Evolutionary conservation across 1,284 basidiomycete species (phyloP), one percentile per base, ranked within the genome.

Genomic region (Ceratobasidium sp.): DNA sequence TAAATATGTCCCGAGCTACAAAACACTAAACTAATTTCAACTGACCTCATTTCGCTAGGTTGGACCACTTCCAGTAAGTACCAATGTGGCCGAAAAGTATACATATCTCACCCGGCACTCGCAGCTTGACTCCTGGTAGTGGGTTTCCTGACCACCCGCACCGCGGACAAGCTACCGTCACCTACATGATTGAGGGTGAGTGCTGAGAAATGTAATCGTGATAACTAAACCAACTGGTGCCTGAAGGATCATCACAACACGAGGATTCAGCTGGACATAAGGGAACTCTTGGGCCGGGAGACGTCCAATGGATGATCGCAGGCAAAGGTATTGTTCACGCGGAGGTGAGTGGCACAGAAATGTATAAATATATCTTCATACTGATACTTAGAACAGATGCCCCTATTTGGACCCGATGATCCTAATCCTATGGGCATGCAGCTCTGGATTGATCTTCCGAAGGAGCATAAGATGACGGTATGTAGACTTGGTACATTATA

Each of bases 281-380:
- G 71, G 83, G 77, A 1, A 76, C 74, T 8, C 92, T 98, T 74
- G 88, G 88, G 53, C 82, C 90, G 3, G 96, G 96, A 8, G 95
- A 94, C 71, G 89, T 97, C 1, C 96, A 97, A 78, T 97, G 94
- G 93, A 97, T 97, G 95, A 91, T 89, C 78, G 95, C 94, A 12
- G 93, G 92, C 6, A 77, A 78, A 71, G 84, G 83, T 0, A 78
- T 78, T 36, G 90, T 95, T 72, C 93, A 95, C 77, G 90, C 92
- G 3, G 93, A 93, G 53, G 75, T 74, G 46, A 21, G 73, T 72
- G 45, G 39, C 52, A n/a, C 34, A 23, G 36, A 14, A 2, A 10
- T 26, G 4, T 26, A 18, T 41, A 52, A 39, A 59, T 16, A 1
- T 45, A 18, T 46, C 39, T 55, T 21, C 18, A 41, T 32, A 61